Conservation (phyloP, 192 early-diverging fungal species). For the Linnemannia zychae region DNA sequence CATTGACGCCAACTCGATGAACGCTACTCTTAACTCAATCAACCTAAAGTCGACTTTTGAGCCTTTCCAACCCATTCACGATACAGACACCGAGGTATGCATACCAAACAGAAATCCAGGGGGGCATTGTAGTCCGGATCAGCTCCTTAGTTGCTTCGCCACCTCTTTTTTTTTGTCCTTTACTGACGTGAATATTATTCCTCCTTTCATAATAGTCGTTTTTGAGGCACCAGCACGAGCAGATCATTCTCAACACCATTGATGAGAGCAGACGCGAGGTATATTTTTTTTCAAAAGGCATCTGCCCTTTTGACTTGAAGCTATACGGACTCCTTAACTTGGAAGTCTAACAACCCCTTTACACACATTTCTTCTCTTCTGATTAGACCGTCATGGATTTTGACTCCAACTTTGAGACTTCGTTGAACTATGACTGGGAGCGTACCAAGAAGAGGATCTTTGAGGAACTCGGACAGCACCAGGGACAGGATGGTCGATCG, state of each 20-base stretch:
- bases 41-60: conserved; percentile 82
- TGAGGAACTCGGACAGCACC: conserved; percentile 85
- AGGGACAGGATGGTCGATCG: conserved; percentile 22
- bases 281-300: conserved; percentile 14
- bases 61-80: conserved; percentile 76
- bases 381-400: conserved; percentile 74
- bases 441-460: conserved; percentile 79
- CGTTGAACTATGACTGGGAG: conserved; percentile 80
- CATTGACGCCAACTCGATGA: conserved; percentile 80
- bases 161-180: neutral
- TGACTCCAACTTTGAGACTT: conserved; percentile 69
- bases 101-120: neutral
- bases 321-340: neutral
- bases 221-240: conserved; percentile 81
- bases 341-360: neutral
- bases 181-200: neutral
- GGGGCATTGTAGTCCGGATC: neutral
- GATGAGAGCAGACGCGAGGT: conserved; percentile 73
- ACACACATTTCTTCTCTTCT: conserved; percentile 6
- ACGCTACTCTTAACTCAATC: conserved; percentile 71
- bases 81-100: conserved; percentile 83
- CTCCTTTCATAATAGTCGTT: conserved; percentile 60
- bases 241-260: conserved; percentile 81
- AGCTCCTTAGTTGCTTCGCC: neutral
- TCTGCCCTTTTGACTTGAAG: neutral